phyloP scores from a whole-genome alignment of 1,139 yeast species.

The Yamadazyma membranifaciens region DNA sequence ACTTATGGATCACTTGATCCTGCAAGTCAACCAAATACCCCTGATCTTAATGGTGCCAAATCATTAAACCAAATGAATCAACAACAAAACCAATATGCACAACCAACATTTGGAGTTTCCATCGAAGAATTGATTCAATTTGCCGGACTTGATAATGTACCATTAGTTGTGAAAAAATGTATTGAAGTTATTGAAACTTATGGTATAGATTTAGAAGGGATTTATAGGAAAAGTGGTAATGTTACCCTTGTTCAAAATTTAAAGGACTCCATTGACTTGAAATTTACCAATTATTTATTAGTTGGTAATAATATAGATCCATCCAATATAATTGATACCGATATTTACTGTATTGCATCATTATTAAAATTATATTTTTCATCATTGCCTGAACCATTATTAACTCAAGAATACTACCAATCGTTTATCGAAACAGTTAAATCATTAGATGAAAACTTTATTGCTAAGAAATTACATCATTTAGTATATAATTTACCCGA shows the following conservation, averaged over 20 bases:
- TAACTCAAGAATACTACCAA: constrained; percentile 56
- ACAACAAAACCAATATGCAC: constrained; percentile 24
- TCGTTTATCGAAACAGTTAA: constrained; percentile 73
- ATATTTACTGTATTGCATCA: constrained; percentile 72
- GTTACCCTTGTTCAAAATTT: constrained; percentile 70
- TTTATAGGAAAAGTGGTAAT: constrained; percentile 84
- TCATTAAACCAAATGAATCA: constrained; percentile 26
- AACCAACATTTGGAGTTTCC: constrained; percentile 78
- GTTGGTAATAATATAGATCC: constrained; percentile 46
- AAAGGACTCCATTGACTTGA: constrained; percentile 69
- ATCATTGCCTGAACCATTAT: constrained; percentile 66
- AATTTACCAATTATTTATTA: constrained; percentile 61
- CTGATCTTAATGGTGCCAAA: constrained; percentile 42
- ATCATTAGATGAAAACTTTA: constrained; percentile 45
- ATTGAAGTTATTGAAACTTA: constrained; percentile 79
- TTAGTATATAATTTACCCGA: constrained; percentile 88
- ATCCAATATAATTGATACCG: constrained; percentile 58
- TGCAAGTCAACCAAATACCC: constrained; percentile 23
- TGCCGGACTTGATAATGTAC: constrained; percentile 86
- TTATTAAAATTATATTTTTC: constrained; percentile 66
- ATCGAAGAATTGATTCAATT: constrained; percentile 71
- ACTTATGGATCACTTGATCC: constrained; percentile 41
- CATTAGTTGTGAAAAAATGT: constrained; percentile 87
- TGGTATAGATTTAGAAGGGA: constrained; percentile 85
- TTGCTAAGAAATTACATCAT: constrained; percentile 79